Percentiles rank a stretch among this genome's conserved stretches.
These are phyloP conservation scores for Eutrema heterophyllum DNA, from an alignment of 345 rosid genomes.

Conservation along the genomic window DNA sequence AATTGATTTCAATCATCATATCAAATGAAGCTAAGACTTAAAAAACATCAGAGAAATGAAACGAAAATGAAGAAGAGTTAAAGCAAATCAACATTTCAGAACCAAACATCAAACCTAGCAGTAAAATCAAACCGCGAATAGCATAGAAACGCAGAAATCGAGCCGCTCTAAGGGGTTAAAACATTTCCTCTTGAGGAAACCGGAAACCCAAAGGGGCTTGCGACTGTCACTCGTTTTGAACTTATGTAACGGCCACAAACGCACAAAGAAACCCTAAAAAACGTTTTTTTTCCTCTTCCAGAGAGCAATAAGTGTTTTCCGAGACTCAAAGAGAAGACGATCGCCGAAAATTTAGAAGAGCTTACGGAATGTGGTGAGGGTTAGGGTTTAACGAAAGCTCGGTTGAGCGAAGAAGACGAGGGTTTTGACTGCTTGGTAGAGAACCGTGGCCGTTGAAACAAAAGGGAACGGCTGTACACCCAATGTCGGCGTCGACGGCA, in stretches of 20 bases:
- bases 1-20: not conserved
- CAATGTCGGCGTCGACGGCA: constrained; percentile 8
- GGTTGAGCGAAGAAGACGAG: not conserved
- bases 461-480: not conserved
- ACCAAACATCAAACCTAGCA: not conserved
- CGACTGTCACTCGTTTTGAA: not conserved
- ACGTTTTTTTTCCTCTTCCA: not conserved
- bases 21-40: not conserved
- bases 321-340: not conserved
- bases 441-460: not conserved
- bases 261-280: not conserved
- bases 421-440: not conserved
- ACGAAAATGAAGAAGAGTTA: not conserved
- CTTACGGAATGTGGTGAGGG: constrained; percentile 1
- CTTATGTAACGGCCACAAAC: not conserved
- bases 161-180: too few species aligned
- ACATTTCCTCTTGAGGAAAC: too few species aligned
- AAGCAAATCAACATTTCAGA: not conserved
- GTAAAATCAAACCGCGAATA: not conserved
- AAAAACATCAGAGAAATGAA: not conserved
- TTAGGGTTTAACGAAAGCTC: constrained; percentile 14
- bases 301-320: not conserved
- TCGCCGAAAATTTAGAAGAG: not conserved
- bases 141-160: not conserved
- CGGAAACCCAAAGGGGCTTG: not conserved